These are phyloP conservation scores for Annona squamosa DNA, from an alignment of 164 flowering plant species.

Conservation along the genomic window DNA sequence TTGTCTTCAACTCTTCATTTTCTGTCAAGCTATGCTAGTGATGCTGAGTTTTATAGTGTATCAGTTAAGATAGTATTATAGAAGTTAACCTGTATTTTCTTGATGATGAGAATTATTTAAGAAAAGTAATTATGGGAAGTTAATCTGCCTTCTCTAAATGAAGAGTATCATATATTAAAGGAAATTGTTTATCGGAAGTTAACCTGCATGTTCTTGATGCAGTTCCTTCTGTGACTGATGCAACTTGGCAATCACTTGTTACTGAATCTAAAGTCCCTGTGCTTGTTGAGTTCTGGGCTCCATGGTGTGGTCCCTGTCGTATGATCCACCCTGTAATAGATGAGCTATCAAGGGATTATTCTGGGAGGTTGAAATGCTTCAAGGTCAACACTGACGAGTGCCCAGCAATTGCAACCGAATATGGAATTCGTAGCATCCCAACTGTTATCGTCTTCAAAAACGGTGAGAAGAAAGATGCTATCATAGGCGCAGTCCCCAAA, in stretches of 20 bases:
- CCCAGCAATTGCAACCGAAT: constrained; percentile 54
- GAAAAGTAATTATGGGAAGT: no score
- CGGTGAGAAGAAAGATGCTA: constrained; percentile 83
- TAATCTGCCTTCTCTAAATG: no score
- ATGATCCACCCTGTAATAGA: constrained; percentile 78
- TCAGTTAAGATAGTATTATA: no score
- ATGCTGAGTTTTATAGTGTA: no score
- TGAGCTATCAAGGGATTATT: constrained; percentile 55
- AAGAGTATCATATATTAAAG: no score
- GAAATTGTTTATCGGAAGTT: not conserved
- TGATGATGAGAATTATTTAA: no score
- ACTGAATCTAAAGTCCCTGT: constrained; percentile 51
- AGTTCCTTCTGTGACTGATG: constrained; percentile 56
- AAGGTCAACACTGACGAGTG: constrained; percentile 78
- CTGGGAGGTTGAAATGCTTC: constrained; percentile 74
- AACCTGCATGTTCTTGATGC: constrained; percentile 16
- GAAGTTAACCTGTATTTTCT: no score
- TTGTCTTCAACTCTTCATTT: no score
- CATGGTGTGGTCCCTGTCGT: constrained; percentile 98
- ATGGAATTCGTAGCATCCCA: constrained; percentile 87
- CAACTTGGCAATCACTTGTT: constrained; percentile 65
- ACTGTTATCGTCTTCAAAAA: constrained; percentile 78
- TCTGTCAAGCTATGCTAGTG: no score
- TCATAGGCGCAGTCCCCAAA: constrained; percentile 91
- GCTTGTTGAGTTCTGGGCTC: constrained; percentile 92